These are phyloP conservation scores for Dryadomyces quercus-mongolicae DNA, from an alignment of 2,329 filamentous ascomycete genomes.

Conservation along the genomic window DNA sequence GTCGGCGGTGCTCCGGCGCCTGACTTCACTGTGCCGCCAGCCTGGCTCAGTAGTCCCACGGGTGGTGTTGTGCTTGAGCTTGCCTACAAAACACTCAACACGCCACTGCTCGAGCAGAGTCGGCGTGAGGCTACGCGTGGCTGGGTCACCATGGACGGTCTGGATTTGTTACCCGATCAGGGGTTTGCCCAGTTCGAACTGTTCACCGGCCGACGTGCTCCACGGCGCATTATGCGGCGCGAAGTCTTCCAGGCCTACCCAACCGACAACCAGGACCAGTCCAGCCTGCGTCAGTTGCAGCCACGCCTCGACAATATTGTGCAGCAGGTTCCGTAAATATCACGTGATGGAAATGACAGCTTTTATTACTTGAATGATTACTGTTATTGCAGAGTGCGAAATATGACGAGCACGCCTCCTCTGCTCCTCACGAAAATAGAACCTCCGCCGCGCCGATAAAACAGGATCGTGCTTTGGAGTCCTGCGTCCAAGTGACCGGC, in stretches of 20 bases:
- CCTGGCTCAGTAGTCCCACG: constrained; percentile 58
- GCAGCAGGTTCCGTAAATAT: no score
- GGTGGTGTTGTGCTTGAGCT: constrained; percentile 63
- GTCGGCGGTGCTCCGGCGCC: constrained; percentile 47
- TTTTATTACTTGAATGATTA: no score
- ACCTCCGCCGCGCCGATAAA: constrained; percentile 9
- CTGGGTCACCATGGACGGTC: constrained; percentile 60
- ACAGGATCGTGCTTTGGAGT: constrained; percentile 10
- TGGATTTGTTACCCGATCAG: constrained; percentile 62
- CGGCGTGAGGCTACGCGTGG: constrained; percentile 37
- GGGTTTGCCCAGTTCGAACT: constrained; percentile 67
- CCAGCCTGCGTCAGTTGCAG: no score
- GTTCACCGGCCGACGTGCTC: constrained; percentile 61
- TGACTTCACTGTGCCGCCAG: constrained; percentile 54
- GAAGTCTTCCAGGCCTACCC: background rate
- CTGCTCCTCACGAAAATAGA: constrained; percentile 3
- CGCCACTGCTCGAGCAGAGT: constrained; percentile 55
- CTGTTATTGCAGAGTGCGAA: background rate
- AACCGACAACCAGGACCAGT: background rate
- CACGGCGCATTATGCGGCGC: constrained; percentile 16
- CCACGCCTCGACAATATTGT: no score
- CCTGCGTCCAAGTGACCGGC: constrained; percentile 11
- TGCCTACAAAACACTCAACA: constrained; percentile 59
- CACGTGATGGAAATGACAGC: background rate
- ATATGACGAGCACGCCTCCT: background rate